These are phyloP conservation scores for Pichia sp. DNA, from an alignment of 1,139 yeast species.

Conservation along the genomic window DNA sequence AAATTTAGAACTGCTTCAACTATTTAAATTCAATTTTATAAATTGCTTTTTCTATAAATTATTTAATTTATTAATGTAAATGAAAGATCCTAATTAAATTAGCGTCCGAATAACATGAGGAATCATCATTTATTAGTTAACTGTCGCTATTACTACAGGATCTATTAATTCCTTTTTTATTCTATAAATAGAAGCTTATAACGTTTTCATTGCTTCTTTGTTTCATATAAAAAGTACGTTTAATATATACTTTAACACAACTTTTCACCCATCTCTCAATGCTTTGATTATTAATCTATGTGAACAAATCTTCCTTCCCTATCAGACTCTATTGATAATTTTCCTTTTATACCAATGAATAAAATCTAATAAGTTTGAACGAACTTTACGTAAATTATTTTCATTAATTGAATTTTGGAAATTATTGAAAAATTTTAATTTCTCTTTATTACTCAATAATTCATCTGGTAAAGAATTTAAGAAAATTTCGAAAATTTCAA, in stretches of 20 bases:
- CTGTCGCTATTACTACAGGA: no score
- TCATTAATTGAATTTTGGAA: constrained; percentile 55
- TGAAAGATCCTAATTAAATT: no score
- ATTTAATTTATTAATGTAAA: not conserved
- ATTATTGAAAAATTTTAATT: constrained; percentile 49
- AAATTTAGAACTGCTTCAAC: constrained; percentile 54
- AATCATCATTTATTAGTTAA: no score
- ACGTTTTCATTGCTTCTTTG: no score
- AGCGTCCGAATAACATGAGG: no score
- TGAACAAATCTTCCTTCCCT: not conserved
- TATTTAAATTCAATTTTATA: not conserved
- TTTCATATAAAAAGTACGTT: no score
- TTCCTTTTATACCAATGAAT: constrained; percentile 78
- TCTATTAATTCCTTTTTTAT: no score
- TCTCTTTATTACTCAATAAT: constrained; percentile 60
- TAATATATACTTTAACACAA: no score
- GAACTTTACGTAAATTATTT: constrained; percentile 66
- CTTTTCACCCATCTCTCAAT: no score
- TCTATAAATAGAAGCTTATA: no score
- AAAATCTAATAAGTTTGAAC: constrained; percentile 66
- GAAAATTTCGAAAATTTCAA: constrained; percentile 30
- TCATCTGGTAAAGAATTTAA: constrained; percentile 39
- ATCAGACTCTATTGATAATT: constrained; percentile 33
- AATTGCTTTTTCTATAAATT: not conserved
- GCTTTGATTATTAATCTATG: no score